Percentiles rank a stretch among this genome's conserved stretches.
Evolutionary conservation across 148 eudicot species (phyloP).

Genomic region (Agrostemma githago): DNA sequence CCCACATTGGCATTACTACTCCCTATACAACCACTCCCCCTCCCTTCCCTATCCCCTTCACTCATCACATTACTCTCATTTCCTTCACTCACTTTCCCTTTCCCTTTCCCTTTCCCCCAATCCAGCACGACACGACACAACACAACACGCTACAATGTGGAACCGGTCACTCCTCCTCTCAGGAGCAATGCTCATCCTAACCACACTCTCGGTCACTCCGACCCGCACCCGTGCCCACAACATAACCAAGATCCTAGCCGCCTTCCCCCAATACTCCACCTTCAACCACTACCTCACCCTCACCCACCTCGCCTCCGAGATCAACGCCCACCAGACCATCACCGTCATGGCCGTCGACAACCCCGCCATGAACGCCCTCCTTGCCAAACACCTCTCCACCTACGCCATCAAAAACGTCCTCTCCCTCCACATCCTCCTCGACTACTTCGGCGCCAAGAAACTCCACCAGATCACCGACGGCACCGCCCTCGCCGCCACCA

Average conservation of each 20-base stretch:
- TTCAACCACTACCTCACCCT: constrained; percentile 87
- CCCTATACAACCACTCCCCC: background rate
- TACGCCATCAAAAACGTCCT: constrained; percentile 59
- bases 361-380: constrained; percentile 48
- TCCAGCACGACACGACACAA: constrained; percentile 7
- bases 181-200: constrained; percentile 40
- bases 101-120: constrained; percentile 2
- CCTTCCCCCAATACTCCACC: constrained; percentile 61
- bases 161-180: constrained; percentile 9
- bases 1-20: background rate
- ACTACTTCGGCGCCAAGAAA: constrained; percentile 88
- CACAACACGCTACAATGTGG: constrained; percentile 9
- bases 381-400: constrained; percentile 51
- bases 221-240: constrained; percentile 46
- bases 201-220: constrained; percentile 19
- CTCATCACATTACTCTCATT: background rate
- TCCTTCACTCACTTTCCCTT: constrained; percentile 7
- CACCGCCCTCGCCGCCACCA: constrained; percentile 83
- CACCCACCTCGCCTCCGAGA: constrained; percentile 88
- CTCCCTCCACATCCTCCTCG: constrained; percentile 80
- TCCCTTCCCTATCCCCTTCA: background rate
- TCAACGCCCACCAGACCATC: constrained; percentile 67
- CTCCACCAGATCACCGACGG: constrained; percentile 86
- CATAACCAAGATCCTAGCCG: constrained; percentile 62
- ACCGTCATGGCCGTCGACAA: constrained; percentile 90